These are phyloP conservation scores for Beauveria bassiana DNA, from an alignment of 2,329 filamentous ascomycete genomes.

Conservation along the genomic window DNA sequence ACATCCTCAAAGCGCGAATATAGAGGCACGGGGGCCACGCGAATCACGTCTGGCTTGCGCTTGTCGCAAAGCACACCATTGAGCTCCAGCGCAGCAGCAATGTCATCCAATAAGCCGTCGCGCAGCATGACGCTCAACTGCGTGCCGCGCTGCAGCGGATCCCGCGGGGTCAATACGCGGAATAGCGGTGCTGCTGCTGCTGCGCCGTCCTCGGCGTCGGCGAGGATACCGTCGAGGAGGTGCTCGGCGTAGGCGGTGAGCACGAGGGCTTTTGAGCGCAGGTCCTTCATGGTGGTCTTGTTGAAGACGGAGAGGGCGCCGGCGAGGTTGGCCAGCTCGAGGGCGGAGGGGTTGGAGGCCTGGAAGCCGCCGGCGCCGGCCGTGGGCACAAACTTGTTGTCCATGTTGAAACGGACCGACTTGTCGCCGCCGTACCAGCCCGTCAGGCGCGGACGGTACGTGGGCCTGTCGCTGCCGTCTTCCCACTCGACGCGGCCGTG, in stretches of 20 bases:
- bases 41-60: slow-evolving; percentile 75
- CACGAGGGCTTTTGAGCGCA: slow-evolving; percentile 63
- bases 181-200: slow-evolving; percentile 40
- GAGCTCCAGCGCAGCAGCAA: slow-evolving; percentile 56
- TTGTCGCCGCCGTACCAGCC: slow-evolving; percentile 90
- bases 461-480: slow-evolving; percentile 27
- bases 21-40: slow-evolving; percentile 74
- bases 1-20: slow-evolving; percentile 78
- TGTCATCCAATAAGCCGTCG: slow-evolving; percentile 60
- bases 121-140: slow-evolving; percentile 69
- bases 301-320: slow-evolving; percentile 69
- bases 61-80: slow-evolving; percentile 73
- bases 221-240: slow-evolving; percentile 44
- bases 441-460: slow-evolving; percentile 58
- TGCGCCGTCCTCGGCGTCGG: slow-evolving; percentile 20
- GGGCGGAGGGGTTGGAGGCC: slow-evolving; percentile 71
- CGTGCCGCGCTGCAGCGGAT: slow-evolving; percentile 62
- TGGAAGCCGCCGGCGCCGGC: slow-evolving; percentile 75
- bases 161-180: slow-evolving; percentile 60
- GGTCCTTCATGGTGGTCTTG: slow-evolving; percentile 58
- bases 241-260: slow-evolving; percentile 72
- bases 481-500: slow-evolving; percentile 51
- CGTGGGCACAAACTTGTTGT: slow-evolving; percentile 69
- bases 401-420: slow-evolving; percentile 71
- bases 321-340: slow-evolving; percentile 69